Conservation (phyloP, 768 basidiomycete genomes). For the Auriculariales sp. region DNA sequence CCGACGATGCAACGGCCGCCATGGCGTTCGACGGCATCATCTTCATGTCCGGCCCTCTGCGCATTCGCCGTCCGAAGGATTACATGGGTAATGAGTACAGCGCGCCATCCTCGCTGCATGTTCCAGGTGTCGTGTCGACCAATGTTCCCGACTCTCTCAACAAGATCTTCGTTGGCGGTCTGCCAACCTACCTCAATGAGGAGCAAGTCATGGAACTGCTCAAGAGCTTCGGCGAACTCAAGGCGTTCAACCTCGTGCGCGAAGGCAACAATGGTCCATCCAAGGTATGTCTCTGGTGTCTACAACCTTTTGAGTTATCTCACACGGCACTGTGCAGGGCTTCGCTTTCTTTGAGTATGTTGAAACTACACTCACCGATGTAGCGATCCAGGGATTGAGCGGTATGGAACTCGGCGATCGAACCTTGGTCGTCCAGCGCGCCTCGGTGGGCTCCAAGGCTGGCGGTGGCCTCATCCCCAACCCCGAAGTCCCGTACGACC, state of each 20-base stretch:
- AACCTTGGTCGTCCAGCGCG: conserved; percentile 89
- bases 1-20: conserved; percentile 90
- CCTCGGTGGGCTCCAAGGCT: conserved; percentile 82
- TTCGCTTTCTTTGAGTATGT: conserved; percentile 99
- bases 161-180: conserved; percentile 93
- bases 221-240: conserved; percentile 94
- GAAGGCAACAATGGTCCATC: conserved; percentile 81
- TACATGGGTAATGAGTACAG: conserved; percentile 69
- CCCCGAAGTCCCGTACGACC: conserved; percentile 48
- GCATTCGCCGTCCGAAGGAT: conserved; percentile 95
- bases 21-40: conserved; percentile 98
- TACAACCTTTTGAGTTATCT: neutral
- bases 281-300: conserved; percentile 38
- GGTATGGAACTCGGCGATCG: conserved; percentile 97
- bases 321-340: conserved; percentile 37
- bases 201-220: conserved; percentile 97
- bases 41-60: conserved; percentile 88
- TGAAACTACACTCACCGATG: conserved; percentile 76
- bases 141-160: conserved; percentile 96
- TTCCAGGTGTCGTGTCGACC: conserved; percentile 90
- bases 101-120: conserved; percentile 49
- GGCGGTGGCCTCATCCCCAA: conserved; percentile 43
- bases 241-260: conserved; percentile 94
- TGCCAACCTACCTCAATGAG: conserved; percentile 91
- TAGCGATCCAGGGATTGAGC: conserved; percentile 90